A percentile compares a stretch with the other conserved stretches of the same genome.
These are phyloP conservation scores for Penicillium crustosum DNA, from an alignment of 2,329 filamentous ascomycete genomes.

Conservation along the genomic window DNA sequence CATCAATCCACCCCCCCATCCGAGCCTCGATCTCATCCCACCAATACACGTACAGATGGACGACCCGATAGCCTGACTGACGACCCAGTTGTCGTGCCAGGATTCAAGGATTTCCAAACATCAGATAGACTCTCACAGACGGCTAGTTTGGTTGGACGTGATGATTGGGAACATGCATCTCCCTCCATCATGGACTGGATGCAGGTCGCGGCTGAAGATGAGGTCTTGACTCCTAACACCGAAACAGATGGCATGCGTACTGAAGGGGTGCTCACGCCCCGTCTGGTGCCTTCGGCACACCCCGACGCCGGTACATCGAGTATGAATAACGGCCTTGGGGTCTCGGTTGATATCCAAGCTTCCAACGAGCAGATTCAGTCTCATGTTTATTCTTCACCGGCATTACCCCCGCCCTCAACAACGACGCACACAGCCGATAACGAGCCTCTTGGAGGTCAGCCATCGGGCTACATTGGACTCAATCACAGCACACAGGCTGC, in stretches of 20 bases:
- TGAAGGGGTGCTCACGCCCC: conserved; percentile 31
- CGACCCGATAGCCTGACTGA: conserved; percentile 34
- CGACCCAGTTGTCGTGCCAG: conserved; percentile 38
- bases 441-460: background rate
- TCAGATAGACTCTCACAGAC: conserved; percentile 33
- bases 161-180: conserved; percentile 52
- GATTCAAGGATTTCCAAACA: conserved; percentile 30
- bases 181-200: conserved; percentile 53
- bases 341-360: conserved; percentile 45
- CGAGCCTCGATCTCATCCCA: conserved; percentile 19
- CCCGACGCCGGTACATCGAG: conserved; percentile 23
- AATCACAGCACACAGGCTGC: background rate
- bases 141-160: conserved; percentile 46
- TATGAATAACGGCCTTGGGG: conserved; percentile 41
- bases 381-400: background rate
- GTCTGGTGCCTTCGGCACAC: conserved; percentile 16
- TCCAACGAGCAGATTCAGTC: conserved; percentile 4
- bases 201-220: conserved; percentile 45
- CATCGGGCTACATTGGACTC: background rate
- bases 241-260: conserved; percentile 27
- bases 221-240: conserved; percentile 38
- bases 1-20: conserved; percentile 23
- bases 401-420: background rate
- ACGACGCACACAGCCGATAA: background rate
- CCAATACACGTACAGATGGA: conserved; percentile 17